Percentiles rank a stretch among this genome's conserved stretches.
These are phyloP conservation scores for Trametes elegans DNA, from an alignment of 768 basidiomycete species.

Conservation along the genomic window DNA sequence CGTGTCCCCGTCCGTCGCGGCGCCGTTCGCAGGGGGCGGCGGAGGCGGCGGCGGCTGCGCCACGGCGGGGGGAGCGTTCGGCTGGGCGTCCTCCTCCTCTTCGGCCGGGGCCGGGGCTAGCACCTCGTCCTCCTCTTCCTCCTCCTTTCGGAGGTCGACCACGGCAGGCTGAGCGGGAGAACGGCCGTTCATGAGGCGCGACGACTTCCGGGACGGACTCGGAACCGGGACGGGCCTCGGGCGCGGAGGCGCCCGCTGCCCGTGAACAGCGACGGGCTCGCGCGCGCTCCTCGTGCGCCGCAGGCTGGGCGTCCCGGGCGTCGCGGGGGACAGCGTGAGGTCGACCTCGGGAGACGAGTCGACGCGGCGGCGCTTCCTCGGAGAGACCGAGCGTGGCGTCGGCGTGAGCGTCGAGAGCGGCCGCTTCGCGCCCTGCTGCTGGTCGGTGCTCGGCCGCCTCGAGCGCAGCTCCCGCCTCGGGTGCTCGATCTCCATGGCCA, in stretches of 20 bases:
- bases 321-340: not conserved
- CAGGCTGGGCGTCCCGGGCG: conserved; percentile 6
- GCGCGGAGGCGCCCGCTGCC: not conserved
- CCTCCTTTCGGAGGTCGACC: conserved; percentile 1
- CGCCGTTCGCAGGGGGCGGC: conserved; percentile 2
- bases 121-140: conserved; percentile 14
- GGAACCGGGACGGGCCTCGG: not conserved
- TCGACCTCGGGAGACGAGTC: conserved; percentile 28
- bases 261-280: not conserved
- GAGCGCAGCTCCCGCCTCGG: conserved; percentile 30
- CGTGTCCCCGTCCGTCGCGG: not conserved
- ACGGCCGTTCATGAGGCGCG: conserved; percentile 5
- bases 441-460: conserved; percentile 28
- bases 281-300: conserved; percentile 14
- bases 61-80: no score
- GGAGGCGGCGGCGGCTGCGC: not conserved
- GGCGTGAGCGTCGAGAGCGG: conserved; percentile 2
- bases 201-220: conserved; percentile 6
- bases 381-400: conserved; percentile 18
- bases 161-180: not conserved
- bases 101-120: no score
- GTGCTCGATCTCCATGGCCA: conserved; percentile 29
- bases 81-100: no score
- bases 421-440: conserved; percentile 11
- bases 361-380: conserved; percentile 32